Conservation (phyloP, 208 protist species). For the Porcisia hertigi region DNA sequence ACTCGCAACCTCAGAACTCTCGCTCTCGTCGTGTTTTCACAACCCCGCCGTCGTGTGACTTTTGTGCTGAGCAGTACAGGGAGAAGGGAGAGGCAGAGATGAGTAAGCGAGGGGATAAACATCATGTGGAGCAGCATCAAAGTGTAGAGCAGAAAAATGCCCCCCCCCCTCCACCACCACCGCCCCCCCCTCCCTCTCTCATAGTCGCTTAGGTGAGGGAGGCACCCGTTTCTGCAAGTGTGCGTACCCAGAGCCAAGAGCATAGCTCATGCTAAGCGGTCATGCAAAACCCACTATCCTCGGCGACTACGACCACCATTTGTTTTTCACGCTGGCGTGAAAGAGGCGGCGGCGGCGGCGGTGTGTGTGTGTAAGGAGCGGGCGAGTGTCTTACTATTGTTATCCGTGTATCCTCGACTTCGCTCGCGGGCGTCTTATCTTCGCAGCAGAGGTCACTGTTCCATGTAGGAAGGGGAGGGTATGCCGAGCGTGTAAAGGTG, state of each 20-base stretch:
- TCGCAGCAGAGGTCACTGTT: background rate
- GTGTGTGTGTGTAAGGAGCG: background rate
- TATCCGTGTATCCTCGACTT: background rate
- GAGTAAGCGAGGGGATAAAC: background rate
- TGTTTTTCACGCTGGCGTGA: too few relatives aligned
- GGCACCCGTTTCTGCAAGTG: background rate
- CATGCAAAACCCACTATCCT: too few relatives aligned
- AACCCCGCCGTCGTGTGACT: constrained; percentile 3
- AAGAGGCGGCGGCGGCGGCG: background rate
- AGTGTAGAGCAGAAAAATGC: background rate
- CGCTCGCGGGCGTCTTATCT: background rate
- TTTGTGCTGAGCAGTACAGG: background rate
- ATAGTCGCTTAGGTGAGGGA: background rate
- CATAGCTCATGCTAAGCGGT: background rate
- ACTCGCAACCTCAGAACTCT: background rate
- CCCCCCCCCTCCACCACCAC: background rate
- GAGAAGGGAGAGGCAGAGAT: background rate
- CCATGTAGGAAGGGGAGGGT: background rate
- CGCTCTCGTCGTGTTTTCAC: background rate
- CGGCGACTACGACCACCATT: too few relatives aligned
- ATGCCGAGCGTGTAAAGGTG: too few relatives aligned
- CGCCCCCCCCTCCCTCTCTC: background rate
- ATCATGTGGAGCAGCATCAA: too few relatives aligned
- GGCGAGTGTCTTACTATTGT: background rate
- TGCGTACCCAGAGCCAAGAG: background rate